Conservation (phyloP, 1,139 yeast genomes). For the Scheffersomyces segobiensis region DNA sequence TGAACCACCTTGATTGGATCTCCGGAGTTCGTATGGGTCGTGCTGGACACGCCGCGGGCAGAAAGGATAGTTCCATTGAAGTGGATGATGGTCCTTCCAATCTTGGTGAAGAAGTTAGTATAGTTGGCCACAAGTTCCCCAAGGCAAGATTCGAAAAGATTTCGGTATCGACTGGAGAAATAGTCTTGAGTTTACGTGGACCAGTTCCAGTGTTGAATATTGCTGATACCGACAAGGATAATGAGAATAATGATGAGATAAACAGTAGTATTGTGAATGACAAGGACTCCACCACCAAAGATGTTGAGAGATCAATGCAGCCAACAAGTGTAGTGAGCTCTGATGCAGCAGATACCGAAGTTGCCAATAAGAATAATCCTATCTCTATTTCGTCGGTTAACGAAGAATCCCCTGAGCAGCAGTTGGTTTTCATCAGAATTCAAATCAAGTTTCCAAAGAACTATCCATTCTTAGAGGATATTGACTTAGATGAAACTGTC, state of each 20-base stretch:
- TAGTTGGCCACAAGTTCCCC: slow-evolving; percentile 89
- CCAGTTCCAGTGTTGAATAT: slow-evolving; percentile 51
- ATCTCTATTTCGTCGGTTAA: slow-evolving; percentile 6
- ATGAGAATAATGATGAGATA: neutral
- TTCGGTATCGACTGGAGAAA: slow-evolving; percentile 80
- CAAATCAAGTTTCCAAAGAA: slow-evolving; percentile 64
- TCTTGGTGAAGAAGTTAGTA: slow-evolving; percentile 87
- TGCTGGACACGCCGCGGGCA: slow-evolving; percentile 33
- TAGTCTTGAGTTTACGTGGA: slow-evolving; percentile 75
- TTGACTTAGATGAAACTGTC: slow-evolving; percentile 30
- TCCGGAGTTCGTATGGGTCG: slow-evolving; percentile 85
- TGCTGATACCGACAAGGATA: neutral
- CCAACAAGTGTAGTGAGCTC: neutral
- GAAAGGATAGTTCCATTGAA: slow-evolving; percentile 17
- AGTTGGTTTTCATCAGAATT: slow-evolving; percentile 68
- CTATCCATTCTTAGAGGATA: slow-evolving; percentile 62
- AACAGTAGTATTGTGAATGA: neutral
- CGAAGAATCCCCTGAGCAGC: slow-evolving; percentile 38
- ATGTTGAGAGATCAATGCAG: neutral
- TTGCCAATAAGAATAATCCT: neutral
- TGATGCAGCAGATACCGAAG: neutral
- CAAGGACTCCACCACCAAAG: neutral
- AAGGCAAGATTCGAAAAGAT: slow-evolving; percentile 83
- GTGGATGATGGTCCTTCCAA: slow-evolving; percentile 60
- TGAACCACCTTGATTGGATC: slow-evolving; percentile 86